A percentile compares a stretch with the other conserved stretches of the same genome.
These are phyloP conservation scores for Phytophthora chlamydospora DNA, from an alignment of 352 stramenopile species.

Conservation along the genomic window DNA sequence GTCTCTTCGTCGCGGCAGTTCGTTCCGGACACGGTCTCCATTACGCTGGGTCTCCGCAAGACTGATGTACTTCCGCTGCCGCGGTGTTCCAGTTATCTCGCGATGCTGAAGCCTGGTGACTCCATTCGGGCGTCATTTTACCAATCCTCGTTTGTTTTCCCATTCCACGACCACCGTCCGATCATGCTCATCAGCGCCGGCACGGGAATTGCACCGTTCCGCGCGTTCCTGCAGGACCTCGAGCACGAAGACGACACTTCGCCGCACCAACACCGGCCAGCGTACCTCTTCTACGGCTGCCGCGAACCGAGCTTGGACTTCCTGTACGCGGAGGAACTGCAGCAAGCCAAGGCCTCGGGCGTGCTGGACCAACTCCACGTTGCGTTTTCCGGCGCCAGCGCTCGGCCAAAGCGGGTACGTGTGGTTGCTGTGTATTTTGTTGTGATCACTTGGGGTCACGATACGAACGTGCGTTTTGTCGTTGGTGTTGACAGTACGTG, in stretches of 20 bases:
- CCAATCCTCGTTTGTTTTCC: slow-evolving; percentile 80
- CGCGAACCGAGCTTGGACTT: slow-evolving; percentile 65
- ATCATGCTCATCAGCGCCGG: slow-evolving; percentile 82
- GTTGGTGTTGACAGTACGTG: slow-evolving; percentile 58
- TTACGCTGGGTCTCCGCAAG: slow-evolving; percentile 76
- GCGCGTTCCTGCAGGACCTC: slow-evolving; percentile 79
- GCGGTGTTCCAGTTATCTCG: slow-evolving; percentile 79
- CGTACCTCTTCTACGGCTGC: slow-evolving; percentile 85
- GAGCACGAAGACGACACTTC: slow-evolving; percentile 53
- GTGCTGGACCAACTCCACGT: slow-evolving; percentile 65
- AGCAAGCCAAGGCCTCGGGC: slow-evolving; percentile 38
- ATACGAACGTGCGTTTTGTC: slow-evolving; percentile 7
- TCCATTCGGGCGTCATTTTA: slow-evolving; percentile 68
- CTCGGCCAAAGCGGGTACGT: slow-evolving; percentile 53
- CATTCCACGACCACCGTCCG: slow-evolving; percentile 57
- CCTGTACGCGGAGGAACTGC: slow-evolving; percentile 73
- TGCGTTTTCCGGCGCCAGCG: slow-evolving; percentile 56
- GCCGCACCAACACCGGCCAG: slow-evolving; percentile 37
- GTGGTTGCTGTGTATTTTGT: not conserved
- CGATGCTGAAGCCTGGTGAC: slow-evolving; percentile 53
- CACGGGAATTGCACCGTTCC: slow-evolving; percentile 85
- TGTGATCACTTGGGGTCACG: not conserved
- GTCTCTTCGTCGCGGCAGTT: slow-evolving; percentile 80
- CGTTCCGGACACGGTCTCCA: slow-evolving; percentile 59
- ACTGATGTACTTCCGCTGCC: slow-evolving; percentile 56